phyloP scores from a whole-genome alignment of 305 asterid genomes.

The Fraxinus nigra region DNA sequence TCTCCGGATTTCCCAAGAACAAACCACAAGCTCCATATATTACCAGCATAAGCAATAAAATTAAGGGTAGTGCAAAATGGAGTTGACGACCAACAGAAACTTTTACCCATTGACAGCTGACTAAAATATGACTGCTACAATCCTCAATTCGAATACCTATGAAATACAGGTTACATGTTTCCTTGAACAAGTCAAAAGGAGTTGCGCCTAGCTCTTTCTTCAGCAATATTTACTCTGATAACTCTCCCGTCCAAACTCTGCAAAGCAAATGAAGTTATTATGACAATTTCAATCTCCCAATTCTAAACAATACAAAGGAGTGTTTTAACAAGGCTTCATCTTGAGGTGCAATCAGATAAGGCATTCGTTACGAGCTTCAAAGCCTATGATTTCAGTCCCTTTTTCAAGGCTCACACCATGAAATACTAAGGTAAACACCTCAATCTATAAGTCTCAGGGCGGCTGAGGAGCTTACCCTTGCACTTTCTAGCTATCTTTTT shows the following conservation, averaged over 20 bases:
- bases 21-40: background rate
- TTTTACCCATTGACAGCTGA: slow-evolving; percentile 12
- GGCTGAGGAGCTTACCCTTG: background rate
- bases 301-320: background rate
- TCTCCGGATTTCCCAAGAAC: background rate
- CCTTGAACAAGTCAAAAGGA: slow-evolving; percentile 30
- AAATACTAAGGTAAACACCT: background rate
- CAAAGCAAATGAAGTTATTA: slow-evolving; percentile 19
- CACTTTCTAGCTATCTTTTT: background rate
- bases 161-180: background rate
- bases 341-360: background rate
- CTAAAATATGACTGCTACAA: slow-evolving; percentile 7
- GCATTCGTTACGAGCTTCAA: background rate
- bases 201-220: slow-evolving; percentile 57
- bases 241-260: slow-evolving; percentile 85
- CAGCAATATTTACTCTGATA: slow-evolving; percentile 72
- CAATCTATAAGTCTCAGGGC: background rate
- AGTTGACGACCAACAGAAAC: slow-evolving; percentile 11
- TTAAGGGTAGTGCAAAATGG: slow-evolving; percentile 15
- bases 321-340: background rate
- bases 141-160: slow-evolving; percentile 21
- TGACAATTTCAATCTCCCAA: background rate
- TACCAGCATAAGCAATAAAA: slow-evolving; percentile 19
- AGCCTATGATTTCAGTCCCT: background rate
- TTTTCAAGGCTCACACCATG: background rate